These are phyloP conservation scores for Tetrahymena malaccensis DNA, from an alignment of 73 alveolate species.

Conservation along the genomic window DNA sequence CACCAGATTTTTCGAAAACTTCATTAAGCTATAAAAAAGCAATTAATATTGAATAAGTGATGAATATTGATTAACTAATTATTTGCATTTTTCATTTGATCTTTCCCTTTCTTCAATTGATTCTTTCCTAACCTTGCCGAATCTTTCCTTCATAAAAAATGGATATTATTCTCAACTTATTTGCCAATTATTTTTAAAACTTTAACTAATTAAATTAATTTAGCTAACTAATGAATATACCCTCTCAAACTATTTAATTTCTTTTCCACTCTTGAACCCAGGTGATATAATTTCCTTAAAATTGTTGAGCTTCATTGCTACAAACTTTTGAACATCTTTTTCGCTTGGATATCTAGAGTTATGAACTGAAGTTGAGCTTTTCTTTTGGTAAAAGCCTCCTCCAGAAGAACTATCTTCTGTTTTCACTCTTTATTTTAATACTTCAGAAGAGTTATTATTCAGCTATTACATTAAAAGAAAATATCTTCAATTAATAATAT, in stretches of 20 bases:
- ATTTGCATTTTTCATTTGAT: background rate
- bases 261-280: background rate
- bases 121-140: background rate
- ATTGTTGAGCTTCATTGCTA: background rate
- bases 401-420: background rate
- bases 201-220: too few relatives aligned
- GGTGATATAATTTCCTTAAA: background rate
- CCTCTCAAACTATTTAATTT: background rate
- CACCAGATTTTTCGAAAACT: background rate
- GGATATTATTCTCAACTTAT: background rate
- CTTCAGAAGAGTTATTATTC: background rate
- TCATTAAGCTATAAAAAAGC: background rate
- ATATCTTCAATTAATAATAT: background rate
- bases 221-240: background rate
- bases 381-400: background rate
- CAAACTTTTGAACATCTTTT: background rate
- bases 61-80: background rate
- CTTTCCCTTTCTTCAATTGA: background rate
- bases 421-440: background rate
- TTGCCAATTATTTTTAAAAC: background rate
- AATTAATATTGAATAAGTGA: background rate
- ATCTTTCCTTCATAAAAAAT: background rate
- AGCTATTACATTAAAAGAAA: background rate
- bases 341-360: background rate
- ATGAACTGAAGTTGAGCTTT: background rate